Base-by-base conservation (phyloP, 352 stramenopile genomes). In the Globisporangium camurandrum region DNA sequence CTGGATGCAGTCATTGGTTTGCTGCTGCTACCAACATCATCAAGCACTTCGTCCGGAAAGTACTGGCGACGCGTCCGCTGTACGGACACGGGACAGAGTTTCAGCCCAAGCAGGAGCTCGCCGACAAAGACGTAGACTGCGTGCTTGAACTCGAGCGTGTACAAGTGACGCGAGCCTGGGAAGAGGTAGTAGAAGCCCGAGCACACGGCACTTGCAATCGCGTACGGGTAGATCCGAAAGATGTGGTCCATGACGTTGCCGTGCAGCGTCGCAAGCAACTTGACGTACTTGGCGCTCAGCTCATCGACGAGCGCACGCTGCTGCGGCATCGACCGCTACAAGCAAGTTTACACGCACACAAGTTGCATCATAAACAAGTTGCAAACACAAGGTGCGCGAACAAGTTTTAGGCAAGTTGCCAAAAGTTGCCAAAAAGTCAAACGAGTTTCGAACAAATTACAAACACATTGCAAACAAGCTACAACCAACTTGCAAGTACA, bases 171-270 rank as follows among this genome's bases (percentile, higher is more conserved):
- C 5, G 84, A 95, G 7, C 82, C 86, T 2, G 86, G 84, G 56
- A 93, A 96, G 9, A 93, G 64, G 46, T 95, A 95, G 62, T 93
- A 68, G 49, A 96, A 91, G 7, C 80, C 83, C 69, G 74, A 92
- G 59, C 75, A 87, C 24, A 95, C 72, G 9, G 62, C 67, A 27
- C 85, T 89, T 2, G 82, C 69, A 47, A 95, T 60, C 1, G 83
- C 76, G 57, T 93, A 96, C 37, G 86, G 86, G 47, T 93, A 95
- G n/a, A 93, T 70, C 20, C 77, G 71, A 61, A 95, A 95, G 57
- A 95, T 73, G 51, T 93, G 86, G 60, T 96, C 86, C n/a, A n/a
- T n/a, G 47, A 80, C 84, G 55, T 72, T 89, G 31, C 66, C 66
- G 17, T 71, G 81, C 37, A 95, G 66, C 17, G 62, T 58, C 44